Evolutionary conservation across 1,139 yeast species (phyloP).

Genomic region (Saccharomyces pastorianus): DNA sequence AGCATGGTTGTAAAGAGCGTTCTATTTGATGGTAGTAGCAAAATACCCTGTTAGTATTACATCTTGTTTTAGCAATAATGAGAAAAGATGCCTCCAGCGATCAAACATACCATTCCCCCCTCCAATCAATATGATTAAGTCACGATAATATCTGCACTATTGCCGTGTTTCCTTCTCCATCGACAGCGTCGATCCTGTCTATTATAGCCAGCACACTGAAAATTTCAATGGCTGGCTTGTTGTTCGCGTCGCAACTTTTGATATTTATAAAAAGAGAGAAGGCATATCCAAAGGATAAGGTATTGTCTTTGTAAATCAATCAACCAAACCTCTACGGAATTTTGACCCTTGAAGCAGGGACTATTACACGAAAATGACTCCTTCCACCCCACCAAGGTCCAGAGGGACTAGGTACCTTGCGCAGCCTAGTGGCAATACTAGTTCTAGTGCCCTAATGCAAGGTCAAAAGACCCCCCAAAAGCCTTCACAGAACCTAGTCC

Average conservation of each 20-base stretch:
- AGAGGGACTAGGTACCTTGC: conserved; percentile 12
- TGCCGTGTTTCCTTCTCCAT: background rate
- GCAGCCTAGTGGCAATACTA: background rate
- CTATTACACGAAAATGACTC: conserved; percentile 2
- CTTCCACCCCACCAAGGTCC: conserved; percentile 19
- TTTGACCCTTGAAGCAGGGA: background rate
- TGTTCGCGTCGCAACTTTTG: background rate
- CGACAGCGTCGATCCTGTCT: background rate
- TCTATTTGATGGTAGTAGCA: conserved; percentile 35
- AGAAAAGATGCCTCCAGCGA: background rate
- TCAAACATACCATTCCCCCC: conserved; percentile 11
- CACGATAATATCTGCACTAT: background rate
- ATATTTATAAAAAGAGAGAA: background rate
- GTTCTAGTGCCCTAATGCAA: background rate
- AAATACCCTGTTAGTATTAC: background rate
- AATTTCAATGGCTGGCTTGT: background rate
- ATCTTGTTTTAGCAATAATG: background rate
- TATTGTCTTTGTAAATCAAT: background rate
- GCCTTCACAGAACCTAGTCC: conserved; percentile 10
- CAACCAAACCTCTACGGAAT: background rate
- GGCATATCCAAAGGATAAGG: background rate
- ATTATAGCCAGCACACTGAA: background rate
- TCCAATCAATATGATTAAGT: background rate
- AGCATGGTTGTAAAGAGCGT: conserved; percentile 82
- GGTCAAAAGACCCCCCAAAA: conserved; percentile 15